Conservation (phyloP, 352 stramenopile genomes). For the Globisporangium polare region DNA sequence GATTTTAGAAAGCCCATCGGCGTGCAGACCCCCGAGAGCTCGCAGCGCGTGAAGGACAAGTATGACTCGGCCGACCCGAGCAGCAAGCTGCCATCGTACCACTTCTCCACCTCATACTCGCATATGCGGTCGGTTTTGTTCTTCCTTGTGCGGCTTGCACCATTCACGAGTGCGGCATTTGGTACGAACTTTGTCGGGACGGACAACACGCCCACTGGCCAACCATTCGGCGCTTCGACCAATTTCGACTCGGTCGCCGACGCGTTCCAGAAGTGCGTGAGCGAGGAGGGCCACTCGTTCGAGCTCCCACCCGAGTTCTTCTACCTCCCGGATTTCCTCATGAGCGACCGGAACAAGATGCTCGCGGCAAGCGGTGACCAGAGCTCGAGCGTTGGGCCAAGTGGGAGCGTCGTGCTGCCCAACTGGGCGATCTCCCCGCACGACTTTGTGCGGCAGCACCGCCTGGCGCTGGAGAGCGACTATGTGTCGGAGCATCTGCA, state of each 20-base stretch:
- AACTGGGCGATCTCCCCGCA: constrained; percentile 94
- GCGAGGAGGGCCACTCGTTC: constrained; percentile 53
- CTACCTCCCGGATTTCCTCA: constrained; percentile 69
- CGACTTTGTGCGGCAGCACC: constrained; percentile 96
- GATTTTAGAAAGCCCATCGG: constrained; percentile 97
- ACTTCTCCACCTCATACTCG: constrained; percentile 71
- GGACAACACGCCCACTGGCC: neutral
- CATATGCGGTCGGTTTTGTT: constrained; percentile 72
- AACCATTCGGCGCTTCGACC: constrained; percentile 5
- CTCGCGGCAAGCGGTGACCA: constrained; percentile 39
- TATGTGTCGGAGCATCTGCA: constrained; percentile 97
- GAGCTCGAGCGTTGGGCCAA: constrained; percentile 42
- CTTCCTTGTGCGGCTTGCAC: constrained; percentile 66
- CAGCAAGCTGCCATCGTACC: constrained; percentile 58
- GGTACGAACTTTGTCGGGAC: constrained; percentile 19
- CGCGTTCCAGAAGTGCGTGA: constrained; percentile 52
- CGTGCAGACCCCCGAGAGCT: constrained; percentile 59
- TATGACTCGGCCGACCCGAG: constrained; percentile 43
- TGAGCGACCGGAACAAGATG: constrained; percentile 63
- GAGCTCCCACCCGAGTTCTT: constrained; percentile 83
- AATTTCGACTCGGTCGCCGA: constrained; percentile 64
- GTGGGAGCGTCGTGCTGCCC: constrained; percentile 90
- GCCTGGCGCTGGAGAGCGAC: constrained; percentile 96
- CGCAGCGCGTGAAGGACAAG: constrained; percentile 39
- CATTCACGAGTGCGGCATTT: constrained; percentile 53